Evolutionary conservation across 2,329 filamentous ascomycete genomes (phyloP).

Genomic region (Paraphaeosphaeria sporulosa): DNA sequence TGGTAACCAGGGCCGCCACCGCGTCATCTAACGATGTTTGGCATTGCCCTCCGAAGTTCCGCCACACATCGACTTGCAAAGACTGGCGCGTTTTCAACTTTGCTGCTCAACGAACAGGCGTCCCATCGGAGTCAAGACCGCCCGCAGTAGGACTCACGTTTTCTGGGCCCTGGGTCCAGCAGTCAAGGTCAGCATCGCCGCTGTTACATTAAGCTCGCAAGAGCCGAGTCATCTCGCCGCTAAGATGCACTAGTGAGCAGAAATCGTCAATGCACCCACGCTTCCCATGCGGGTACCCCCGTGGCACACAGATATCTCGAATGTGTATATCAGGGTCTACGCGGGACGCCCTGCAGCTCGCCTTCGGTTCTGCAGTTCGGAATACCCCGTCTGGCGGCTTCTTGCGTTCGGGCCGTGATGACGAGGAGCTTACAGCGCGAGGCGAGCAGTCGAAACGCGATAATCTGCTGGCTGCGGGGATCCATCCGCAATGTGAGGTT

Average conservation of each 20-base stretch:
- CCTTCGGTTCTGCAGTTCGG: conserved; percentile 2
- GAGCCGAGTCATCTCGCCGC: not conserved
- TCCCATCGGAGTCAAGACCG: not conserved
- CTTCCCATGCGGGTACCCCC: not conserved
- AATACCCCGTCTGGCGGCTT: conserved; percentile 12
- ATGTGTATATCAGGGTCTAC: not conserved
- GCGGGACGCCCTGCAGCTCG: not conserved
- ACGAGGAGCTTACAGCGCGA: not conserved
- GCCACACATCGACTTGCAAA: not conserved
- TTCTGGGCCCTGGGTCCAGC: not conserved
- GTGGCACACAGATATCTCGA: not conserved
- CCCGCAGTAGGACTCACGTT: not conserved
- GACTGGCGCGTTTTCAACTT: not conserved
- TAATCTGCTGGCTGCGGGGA: conserved; percentile 3
- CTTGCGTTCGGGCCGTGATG: conserved; percentile 8
- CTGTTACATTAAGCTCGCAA: conserved; percentile 15
- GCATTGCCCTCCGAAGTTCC: not conserved
- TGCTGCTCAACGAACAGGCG: not conserved
- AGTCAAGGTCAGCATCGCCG: conserved; percentile 6
- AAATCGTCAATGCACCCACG: conserved; percentile 12
- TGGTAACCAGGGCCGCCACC: not conserved
- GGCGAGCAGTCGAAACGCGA: conserved; percentile 11
- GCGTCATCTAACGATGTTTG: not conserved
- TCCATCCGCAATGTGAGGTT: conserved; percentile 14
- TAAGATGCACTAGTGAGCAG: conserved; percentile 11